phyloP scores from a whole-genome alignment of 495 filamentous ascomycete genomes.

The Thermochaetoides thermophila region DNA sequence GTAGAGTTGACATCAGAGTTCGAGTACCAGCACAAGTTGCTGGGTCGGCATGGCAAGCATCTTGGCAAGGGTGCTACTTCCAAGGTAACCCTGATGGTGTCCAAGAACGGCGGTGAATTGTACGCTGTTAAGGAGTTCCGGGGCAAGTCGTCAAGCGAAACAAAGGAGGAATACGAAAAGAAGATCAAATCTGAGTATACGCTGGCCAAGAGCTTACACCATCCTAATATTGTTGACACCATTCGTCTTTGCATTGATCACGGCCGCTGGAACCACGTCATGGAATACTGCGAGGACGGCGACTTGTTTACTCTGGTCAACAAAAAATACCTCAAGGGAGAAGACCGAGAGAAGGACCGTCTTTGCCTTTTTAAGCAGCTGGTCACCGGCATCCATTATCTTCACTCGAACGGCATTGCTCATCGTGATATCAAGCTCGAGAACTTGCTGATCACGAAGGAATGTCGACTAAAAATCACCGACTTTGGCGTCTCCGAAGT shows the following conservation, averaged over 20 bases:
- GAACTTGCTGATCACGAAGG: slow-evolving; percentile 53
- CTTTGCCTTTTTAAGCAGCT: slow-evolving; percentile 73
- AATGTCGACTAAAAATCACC: slow-evolving; percentile 63
- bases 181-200: slow-evolving; percentile 73
- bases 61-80: slow-evolving; percentile 61
- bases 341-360: slow-evolving; percentile 50
- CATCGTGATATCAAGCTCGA: slow-evolving; percentile 76
- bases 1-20: slow-evolving; percentile 45
- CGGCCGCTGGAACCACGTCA: slow-evolving; percentile 63
- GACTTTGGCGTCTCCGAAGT: slow-evolving; percentile 71
- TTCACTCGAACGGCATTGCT: slow-evolving; percentile 57
- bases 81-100: slow-evolving; percentile 52
- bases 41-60: slow-evolving; percentile 45
- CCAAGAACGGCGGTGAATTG: slow-evolving; percentile 37
- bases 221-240: slow-evolving; percentile 68
- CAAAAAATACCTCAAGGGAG: slow-evolving; percentile 42
- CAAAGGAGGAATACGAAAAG: slow-evolving; percentile 49
- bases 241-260: slow-evolving; percentile 52
- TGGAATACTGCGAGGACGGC: slow-evolving; percentile 67
- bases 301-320: slow-evolving; percentile 57
- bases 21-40: slow-evolving; percentile 40
- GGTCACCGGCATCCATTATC: slow-evolving; percentile 50
- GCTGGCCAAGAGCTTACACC: slow-evolving; percentile 58
- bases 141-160: slow-evolving; percentile 44
- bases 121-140: slow-evolving; percentile 74